These are phyloP conservation scores for Fusarium graminum DNA, from an alignment of 2,329 filamentous ascomycete genomes.

Conservation along the genomic window DNA sequence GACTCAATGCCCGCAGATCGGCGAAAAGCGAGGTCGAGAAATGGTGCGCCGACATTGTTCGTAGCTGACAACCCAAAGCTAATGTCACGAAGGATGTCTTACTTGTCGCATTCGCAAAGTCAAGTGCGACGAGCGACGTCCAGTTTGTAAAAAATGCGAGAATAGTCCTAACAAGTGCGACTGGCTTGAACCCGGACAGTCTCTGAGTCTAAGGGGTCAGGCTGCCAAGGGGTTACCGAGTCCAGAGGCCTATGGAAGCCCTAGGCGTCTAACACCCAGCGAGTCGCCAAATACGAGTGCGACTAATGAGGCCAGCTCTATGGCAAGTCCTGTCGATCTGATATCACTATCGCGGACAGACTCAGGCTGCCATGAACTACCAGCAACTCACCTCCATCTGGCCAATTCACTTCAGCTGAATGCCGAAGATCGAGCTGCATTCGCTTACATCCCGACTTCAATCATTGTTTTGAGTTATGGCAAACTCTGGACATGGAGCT, in stretches of 20 bases:
- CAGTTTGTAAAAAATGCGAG: conserved; percentile 37
- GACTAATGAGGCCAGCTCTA: background rate
- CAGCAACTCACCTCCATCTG: conserved; percentile 27
- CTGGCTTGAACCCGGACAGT: conserved; percentile 35
- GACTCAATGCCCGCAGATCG: conserved; percentile 33
- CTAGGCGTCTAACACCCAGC: background rate
- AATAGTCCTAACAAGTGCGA: conserved; percentile 39
- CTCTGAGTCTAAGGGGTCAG: conserved; percentile 22
- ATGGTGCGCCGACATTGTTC: conserved; percentile 24
- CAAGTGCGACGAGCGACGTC: conserved; percentile 42
- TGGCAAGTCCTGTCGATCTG: background rate
- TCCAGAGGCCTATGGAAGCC: conserved; percentile 6
- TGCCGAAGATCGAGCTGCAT: conserved; percentile 28
- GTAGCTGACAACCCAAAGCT: background rate
- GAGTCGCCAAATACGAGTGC: conserved; percentile 13
- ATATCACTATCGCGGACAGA: background rate
- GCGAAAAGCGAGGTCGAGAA: conserved; percentile 41
- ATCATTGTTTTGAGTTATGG: conserved; percentile 41
- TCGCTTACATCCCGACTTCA: conserved; percentile 33
- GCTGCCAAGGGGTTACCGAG: background rate
- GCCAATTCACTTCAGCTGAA: conserved; percentile 36
- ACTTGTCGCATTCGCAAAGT: conserved; percentile 46
- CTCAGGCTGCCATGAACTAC: conserved; percentile 5
- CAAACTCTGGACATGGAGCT: conserved; percentile 43
- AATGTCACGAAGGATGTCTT: conserved; percentile 30